Percentiles rank a stretch among this genome's conserved stretches.
Conservation (phyloP, 2,329 filamentous ascomycete genomes). For the Diaporthe humulicola region DNA sequence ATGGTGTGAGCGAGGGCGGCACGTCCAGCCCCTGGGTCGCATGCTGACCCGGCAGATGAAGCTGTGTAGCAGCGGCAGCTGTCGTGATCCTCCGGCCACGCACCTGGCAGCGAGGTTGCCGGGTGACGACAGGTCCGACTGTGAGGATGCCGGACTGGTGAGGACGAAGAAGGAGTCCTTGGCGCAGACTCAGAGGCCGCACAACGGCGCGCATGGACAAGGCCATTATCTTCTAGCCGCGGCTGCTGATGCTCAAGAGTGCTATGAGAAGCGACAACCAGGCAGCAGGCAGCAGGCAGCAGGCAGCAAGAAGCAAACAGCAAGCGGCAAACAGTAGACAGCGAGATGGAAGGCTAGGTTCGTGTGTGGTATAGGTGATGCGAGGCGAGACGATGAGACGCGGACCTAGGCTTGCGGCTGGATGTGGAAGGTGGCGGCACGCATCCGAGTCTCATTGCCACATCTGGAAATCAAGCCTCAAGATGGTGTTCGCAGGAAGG, state of each 20-base stretch:
- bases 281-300: neutral
- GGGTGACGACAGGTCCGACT: conserved; percentile 30
- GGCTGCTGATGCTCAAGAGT: neutral
- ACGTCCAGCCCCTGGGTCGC: conserved; percentile 6
- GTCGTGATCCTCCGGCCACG: conserved; percentile 27
- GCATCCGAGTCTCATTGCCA: conserved; percentile 8
- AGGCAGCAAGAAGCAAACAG: neutral
- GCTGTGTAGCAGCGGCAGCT: conserved; percentile 23
- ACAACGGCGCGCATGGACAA: conserved; percentile 9
- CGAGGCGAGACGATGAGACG: neutral
- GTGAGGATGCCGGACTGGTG: neutral
- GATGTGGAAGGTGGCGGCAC: neutral
- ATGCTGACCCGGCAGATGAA: conserved; percentile 19
- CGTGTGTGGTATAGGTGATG: neutral
- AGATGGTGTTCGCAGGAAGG: neutral
- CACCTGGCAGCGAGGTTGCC: conserved; percentile 2
- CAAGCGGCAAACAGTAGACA: neutral
- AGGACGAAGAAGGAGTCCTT: neutral
- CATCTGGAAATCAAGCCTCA: conserved; percentile 4
- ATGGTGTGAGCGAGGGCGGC: neutral
- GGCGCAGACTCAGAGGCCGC: conserved; percentile 8
- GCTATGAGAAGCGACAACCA: neutral
- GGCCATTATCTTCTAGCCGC: conserved; percentile 24
- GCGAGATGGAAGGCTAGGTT: neutral
- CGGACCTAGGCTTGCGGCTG: neutral